A percentile compares a stretch with the other conserved stretches of the same genome.
Conservation (phyloP, 75 land plant species). For the Adiantum capillusveneris region DNA sequence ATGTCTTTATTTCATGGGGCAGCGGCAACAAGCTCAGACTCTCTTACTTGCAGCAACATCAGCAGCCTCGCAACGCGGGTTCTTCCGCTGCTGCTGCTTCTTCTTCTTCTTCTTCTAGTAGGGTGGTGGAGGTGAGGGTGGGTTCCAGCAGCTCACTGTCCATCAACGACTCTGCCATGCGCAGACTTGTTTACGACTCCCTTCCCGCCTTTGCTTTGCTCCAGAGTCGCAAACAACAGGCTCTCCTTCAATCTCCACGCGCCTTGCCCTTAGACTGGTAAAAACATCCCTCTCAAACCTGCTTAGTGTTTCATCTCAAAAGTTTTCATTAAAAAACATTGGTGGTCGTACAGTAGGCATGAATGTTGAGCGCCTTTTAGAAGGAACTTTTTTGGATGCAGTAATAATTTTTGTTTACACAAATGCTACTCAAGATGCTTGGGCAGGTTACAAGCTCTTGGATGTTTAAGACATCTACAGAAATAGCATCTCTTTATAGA, state of each 20-base stretch:
- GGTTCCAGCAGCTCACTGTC: slow-evolving; percentile 7
- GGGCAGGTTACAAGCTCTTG: too few relatives aligned
- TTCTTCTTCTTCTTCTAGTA: slow-evolving; percentile 25
- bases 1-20: slow-evolving; percentile 52
- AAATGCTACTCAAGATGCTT: too few relatives aligned
- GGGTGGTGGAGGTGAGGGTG: slow-evolving; percentile 54
- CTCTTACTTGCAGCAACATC: slow-evolving; percentile 29
- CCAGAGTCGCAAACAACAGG: slow-evolving; percentile 32
- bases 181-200: slow-evolving; percentile 55
- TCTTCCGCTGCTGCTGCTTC: neutral
- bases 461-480: too few relatives aligned
- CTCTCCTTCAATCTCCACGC: slow-evolving; percentile 12
- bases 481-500: too few relatives aligned
- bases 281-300: too few relatives aligned
- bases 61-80: too few relatives aligned
- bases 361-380: too few relatives aligned
- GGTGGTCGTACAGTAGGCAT: too few relatives aligned
- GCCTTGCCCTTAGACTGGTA: slow-evolving; percentile 31
- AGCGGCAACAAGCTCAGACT: slow-evolving; percentile 59
- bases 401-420: too few relatives aligned
- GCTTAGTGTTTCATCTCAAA: too few relatives aligned
- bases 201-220: slow-evolving; percentile 50
- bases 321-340: too few relatives aligned
- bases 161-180: slow-evolving; percentile 30
- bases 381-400: too few relatives aligned